A percentile compares a stretch with the other conserved stretches of the same genome.
Evolutionary conservation across 805 yeast genomes (phyloP).

Genomic region (Pichia cabralensis): DNA sequence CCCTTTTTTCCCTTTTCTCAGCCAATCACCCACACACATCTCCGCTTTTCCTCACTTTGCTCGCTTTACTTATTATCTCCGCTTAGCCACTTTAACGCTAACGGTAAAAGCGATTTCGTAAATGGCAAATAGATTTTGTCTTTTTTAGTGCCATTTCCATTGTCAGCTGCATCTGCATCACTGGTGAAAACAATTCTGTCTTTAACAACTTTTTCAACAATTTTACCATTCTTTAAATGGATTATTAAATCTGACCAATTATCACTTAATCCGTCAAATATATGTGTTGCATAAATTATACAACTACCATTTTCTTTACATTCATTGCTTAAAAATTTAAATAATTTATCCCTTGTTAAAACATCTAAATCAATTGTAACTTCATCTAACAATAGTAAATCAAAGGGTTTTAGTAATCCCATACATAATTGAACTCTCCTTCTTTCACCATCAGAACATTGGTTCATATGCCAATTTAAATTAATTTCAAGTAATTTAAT

Average conservation of each 20-base stretch:
- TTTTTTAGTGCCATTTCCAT: neutral
- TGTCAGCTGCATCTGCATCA: neutral
- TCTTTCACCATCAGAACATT: slow-evolving; percentile 89
- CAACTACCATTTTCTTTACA: slow-evolving; percentile 61
- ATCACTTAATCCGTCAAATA: slow-evolving; percentile 83
- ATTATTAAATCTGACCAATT: slow-evolving; percentile 87
- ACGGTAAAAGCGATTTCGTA: slow-evolving; percentile 65
- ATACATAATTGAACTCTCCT: slow-evolving; percentile 87
- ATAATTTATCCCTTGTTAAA: slow-evolving; percentile 66
- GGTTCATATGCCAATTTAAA: slow-evolving; percentile 84
- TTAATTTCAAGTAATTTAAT: slow-evolving; percentile 77
- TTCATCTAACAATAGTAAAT: slow-evolving; percentile 78
- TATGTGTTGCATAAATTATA: slow-evolving; percentile 90
- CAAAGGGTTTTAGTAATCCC: slow-evolving; percentile 92
- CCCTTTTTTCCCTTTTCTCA: too few species aligned
- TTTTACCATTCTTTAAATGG: slow-evolving; percentile 65
- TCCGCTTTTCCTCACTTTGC: neutral
- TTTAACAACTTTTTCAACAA: slow-evolving; percentile 28
- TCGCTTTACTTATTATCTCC: neutral
- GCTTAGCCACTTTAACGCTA: slow-evolving; percentile 30
- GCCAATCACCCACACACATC: too few species aligned
- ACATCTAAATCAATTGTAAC: slow-evolving; percentile 97
- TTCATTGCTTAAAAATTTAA: slow-evolving; percentile 65
- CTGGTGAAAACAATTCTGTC: slow-evolving; percentile 26
- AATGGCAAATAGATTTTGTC: slow-evolving; percentile 43